These are phyloP conservation scores for Davidsoniella eucalypti DNA, from an alignment of 2,329 filamentous ascomycete genomes.

Conservation along the genomic window DNA sequence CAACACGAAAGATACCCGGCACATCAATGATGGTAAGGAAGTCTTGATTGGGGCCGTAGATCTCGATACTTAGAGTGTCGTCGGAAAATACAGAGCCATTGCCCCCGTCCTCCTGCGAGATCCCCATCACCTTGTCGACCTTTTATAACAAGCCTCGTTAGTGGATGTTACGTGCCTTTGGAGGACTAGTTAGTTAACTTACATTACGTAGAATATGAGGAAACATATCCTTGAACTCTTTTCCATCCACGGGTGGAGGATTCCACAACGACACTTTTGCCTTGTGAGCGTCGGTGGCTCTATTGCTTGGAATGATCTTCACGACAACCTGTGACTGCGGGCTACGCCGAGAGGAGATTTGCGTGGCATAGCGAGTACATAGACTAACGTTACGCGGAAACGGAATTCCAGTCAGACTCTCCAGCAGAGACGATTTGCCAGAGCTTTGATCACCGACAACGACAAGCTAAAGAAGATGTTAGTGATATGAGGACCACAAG, in stretches of 20 bases:
- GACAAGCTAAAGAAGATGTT: conserved; percentile 14
- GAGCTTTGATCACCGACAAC: conserved; percentile 17
- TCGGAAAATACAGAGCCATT: conserved; percentile 14
- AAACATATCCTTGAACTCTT: conserved; percentile 20
- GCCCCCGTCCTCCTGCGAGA: conserved; percentile 13
- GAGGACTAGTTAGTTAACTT: conserved; percentile 6
- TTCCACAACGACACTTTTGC: not conserved
- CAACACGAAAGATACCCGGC: conserved; percentile 26
- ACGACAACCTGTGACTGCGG: conserved; percentile 20
- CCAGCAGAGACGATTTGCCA: conserved; percentile 17
- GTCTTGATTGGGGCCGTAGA: conserved; percentile 15
- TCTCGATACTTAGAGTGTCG: conserved; percentile 17
- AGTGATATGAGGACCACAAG: not conserved
- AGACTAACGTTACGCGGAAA: conserved; percentile 16
- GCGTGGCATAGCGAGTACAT: conserved; percentile 16
- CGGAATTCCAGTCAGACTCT: conserved; percentile 15
- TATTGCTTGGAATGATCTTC: conserved; percentile 24
- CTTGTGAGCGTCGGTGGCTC: conserved; percentile 13
- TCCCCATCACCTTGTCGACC: conserved; percentile 4
- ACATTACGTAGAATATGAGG: conserved; percentile 20
- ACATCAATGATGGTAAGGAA: conserved; percentile 31
- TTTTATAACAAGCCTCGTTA: not conserved
- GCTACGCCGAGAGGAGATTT: conserved; percentile 15
- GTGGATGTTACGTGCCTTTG: not conserved
- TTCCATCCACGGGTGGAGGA: not conserved